Percentiles rank a stretch among this genome's conserved stretches.
Evolutionary conservation across 768 basidiomycete genomes (phyloP).

Genomic region (Lactarius evosmus): DNA sequence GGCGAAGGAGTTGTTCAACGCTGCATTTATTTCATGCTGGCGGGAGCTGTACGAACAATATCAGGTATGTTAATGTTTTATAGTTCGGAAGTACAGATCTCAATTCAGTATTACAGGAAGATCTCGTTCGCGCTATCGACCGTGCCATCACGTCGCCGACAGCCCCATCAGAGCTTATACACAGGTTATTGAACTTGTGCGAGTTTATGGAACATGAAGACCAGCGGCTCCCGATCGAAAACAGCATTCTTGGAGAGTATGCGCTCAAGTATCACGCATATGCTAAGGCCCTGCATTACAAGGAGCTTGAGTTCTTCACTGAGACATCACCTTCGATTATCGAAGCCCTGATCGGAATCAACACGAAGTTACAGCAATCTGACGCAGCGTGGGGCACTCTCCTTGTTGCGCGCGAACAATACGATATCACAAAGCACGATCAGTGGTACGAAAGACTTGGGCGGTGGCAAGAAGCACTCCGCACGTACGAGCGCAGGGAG

Average conservation of each 20-base stretch:
- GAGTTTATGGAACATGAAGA: conserved; percentile 99
- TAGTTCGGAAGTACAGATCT: not conserved
- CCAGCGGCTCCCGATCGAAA: conserved; percentile 89
- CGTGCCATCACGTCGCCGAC: conserved; percentile 72
- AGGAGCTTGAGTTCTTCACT: conserved; percentile 93
- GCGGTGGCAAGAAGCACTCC: conserved; percentile 91
- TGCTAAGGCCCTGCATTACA: conserved; percentile 97
- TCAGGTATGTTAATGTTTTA: conserved; percentile 54
- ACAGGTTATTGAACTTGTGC: conserved; percentile 86
- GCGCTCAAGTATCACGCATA: conserved; percentile 92
- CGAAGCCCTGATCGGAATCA: conserved; percentile 93
- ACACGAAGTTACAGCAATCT: conserved; percentile 93
- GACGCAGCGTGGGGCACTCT: conserved; percentile 98
- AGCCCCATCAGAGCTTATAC: conserved; percentile 85
- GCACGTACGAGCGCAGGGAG: conserved; percentile 77
- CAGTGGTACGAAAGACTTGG: conserved; percentile 98
- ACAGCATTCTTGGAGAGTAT: conserved; percentile 89
- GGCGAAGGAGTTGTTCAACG: conserved; percentile 94
- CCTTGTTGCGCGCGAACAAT: conserved; percentile 82
- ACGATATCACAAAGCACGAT: conserved; percentile 89
- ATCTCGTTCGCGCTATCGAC: conserved; percentile 88
- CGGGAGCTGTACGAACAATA: conserved; percentile 93
- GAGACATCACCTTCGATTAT: conserved; percentile 89
- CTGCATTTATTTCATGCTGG: conserved; percentile 98
- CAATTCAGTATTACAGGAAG: conserved; percentile 57